Base-by-base conservation (phyloP, 1,284 basidiomycete genomes). In the Cutaneotrichosporon spelunceum region DNA sequence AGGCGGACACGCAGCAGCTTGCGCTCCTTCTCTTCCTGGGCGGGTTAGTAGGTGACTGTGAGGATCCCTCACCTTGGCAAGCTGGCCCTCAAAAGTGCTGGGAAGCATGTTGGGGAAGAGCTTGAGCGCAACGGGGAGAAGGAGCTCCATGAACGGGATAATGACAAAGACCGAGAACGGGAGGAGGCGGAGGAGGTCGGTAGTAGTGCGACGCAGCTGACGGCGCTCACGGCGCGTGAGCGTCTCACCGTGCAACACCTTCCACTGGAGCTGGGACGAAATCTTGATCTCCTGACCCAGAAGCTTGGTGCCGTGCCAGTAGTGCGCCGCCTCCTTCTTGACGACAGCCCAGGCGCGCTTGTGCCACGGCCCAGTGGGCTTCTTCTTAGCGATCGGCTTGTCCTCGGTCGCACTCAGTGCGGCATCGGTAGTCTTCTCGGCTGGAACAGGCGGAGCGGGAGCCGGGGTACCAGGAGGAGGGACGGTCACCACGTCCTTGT, bases 71-170 rank as follows among this genome's bases (percentile, higher is more conserved):
- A 91, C 91, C 56, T 88, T 89, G 53, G 91, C 87, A 72, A 90
- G 96, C 79, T 97, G 95, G 82, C 97, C 94, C 78, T 98, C 93
- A 66, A 99, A 99, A 0, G 95, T 99, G 1, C 91, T 94, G 0
- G 95, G 96, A 5, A 99, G 86, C 93, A 99, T 98, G 80, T 93
- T 98, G 27, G 95, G 95, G 85, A 99, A 99, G 55, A 99, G 81
- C 79, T 95, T 96, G 70, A 99, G 85, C 0, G 93, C 93, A 36
- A 99, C 91, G 3, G 96, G 95, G 1, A 99, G 85, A n/a, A 99
- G 83, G 26, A 99, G 78, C 77, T 99, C 96, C 91, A 98, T 98
- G 83, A 97, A 97, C 1, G 96, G 95, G 10, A 99, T 91, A 71
- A 98, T 84, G 63, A 99, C 79, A 81, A 99, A 98, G 56, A 93